Evolutionary conservation across 148 eudicot genomes (phyloP), one percentile per base, ranked within the genome.

Genomic region (Rhododendron kiyosumense): DNA sequence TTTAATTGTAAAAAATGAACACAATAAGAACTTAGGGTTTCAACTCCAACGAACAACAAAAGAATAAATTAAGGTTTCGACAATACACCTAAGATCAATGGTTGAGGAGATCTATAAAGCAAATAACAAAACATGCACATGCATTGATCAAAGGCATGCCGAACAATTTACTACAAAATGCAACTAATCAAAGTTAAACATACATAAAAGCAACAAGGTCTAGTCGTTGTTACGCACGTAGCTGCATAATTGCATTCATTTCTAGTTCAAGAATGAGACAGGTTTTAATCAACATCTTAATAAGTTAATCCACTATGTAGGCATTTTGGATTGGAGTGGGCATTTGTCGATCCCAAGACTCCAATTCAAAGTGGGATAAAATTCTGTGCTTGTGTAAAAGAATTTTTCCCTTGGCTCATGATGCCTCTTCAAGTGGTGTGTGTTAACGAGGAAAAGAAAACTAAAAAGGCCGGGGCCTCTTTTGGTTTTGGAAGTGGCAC

Each of bases 401-500:
- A 93, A 89, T 82, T 96, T 63, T 67, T 96, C 51, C 99, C 98
- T 2, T 96, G 98, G 99, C 89, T 96, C 87, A 89, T 93, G 96
- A 92, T 96, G 99, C 99, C 99, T 81, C 90, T 96, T 73, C 91
- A 95, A 85, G 91, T 96, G 51, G 93, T 91, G 57, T 96, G 94
- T 76, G 94, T 93, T 46, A 88, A 92, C 30, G 98, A 95, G 45
- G 87, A 85, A 59, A 91, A 81, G 88, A 90, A 43, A 22, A 45
- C 84, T 65, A 91, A 86, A 48, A 94, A 89, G 87, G 86, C 59
- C 51, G 90, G 90, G 85, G 93, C 95, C 30, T 95, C 97, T 34
- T 96, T 93, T 87, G 85, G 98, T 87, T 96, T 93, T 87, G 98
- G 98, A 41, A 93, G 98, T 84, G 99, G 99, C 77, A 96, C 99